Evolutionary conservation across 148 eudicot species (phyloP).

Genomic region (Camellia granthamiana): DNA sequence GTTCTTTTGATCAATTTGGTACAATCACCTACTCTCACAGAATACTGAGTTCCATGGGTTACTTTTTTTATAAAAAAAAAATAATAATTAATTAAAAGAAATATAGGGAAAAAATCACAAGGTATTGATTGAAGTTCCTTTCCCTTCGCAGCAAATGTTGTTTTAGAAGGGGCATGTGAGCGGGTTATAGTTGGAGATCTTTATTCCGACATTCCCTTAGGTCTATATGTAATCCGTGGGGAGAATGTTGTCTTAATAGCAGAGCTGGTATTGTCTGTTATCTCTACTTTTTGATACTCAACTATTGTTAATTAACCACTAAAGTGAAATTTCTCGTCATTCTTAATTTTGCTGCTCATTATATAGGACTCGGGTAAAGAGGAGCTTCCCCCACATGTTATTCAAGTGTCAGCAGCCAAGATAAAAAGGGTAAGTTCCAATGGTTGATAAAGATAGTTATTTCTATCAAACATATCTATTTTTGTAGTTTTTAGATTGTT

Average conservation of each 20-base stretch:
- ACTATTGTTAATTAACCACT: background rate
- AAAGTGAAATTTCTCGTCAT: background rate
- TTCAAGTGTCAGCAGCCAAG: constrained; percentile 70
- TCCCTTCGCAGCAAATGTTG: constrained; percentile 64
- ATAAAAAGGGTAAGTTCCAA: constrained; percentile 60
- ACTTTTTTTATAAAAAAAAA: background rate
- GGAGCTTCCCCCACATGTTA: constrained; percentile 91
- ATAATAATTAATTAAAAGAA: too few relatives aligned
- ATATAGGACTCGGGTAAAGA: constrained; percentile 70
- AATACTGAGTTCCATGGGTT: background rate
- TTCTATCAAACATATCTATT: background rate
- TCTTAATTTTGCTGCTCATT: constrained; percentile 10
- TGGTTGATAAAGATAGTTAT: background rate
- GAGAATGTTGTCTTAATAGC: constrained; percentile 94
- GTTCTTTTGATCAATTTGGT: constrained; percentile 97
- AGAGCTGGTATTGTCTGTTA: constrained; percentile 57
- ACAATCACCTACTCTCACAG: constrained; percentile 5
- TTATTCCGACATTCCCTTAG: constrained; percentile 84
- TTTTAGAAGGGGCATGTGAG: constrained; percentile 88
- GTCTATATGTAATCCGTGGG: constrained; percentile 77
- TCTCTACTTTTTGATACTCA: background rate
- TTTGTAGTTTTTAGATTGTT: too few relatives aligned
- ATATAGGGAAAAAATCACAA: background rate
- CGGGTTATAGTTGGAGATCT: constrained; percentile 85
- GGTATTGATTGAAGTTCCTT: constrained; percentile 1